phyloP scores from a whole-genome alignment of 768 basidiomycete species.

The Phylloporus arenicola region DNA sequence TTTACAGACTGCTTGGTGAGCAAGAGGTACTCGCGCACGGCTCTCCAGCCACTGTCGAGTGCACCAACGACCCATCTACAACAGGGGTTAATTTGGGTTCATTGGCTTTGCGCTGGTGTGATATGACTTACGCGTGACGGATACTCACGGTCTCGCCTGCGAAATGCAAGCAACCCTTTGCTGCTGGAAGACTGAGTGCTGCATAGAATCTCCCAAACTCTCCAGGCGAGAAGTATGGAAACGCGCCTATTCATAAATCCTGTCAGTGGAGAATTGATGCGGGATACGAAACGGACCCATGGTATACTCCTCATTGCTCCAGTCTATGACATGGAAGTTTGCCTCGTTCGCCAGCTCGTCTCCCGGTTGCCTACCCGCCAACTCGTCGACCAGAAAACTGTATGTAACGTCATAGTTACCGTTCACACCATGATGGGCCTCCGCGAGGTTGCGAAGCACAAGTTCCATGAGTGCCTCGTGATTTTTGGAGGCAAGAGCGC shows the following conservation, averaged over 20 bases:
- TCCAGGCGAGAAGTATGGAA: conserved; percentile 38
- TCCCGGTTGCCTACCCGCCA: neutral
- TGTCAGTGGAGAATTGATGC: neutral
- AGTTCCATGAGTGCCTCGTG: conserved; percentile 21
- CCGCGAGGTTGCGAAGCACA: conserved; percentile 10
- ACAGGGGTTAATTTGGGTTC: conserved; percentile 11
- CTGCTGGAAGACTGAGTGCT: conserved; percentile 29
- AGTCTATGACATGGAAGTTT: conserved; percentile 30
- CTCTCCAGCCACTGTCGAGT: conserved; percentile 34
- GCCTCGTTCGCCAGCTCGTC: conserved; percentile 6
- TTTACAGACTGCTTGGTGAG: conserved; percentile 8
- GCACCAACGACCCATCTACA: conserved; percentile 37
- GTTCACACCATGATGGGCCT: conserved; percentile 1
- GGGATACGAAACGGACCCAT: conserved; percentile 28
- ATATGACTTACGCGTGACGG: conserved; percentile 10
- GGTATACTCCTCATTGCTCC: conserved; percentile 28
- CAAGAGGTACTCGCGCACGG: conserved; percentile 25
- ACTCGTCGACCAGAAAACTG: conserved; percentile 15
- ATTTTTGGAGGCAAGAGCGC: conserved; percentile 25
- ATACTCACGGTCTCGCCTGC: conserved; percentile 15
- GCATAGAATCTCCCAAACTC: conserved; percentile 32
- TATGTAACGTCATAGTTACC: conserved; percentile 9
- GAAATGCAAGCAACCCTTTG: conserved; percentile 12
- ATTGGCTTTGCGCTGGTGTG: neutral
- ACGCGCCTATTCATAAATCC: conserved; percentile 28